phyloP scores from a whole-genome alignment of 2,329 filamentous ascomycete species.

The Aureobasidium pullulans region DNA sequence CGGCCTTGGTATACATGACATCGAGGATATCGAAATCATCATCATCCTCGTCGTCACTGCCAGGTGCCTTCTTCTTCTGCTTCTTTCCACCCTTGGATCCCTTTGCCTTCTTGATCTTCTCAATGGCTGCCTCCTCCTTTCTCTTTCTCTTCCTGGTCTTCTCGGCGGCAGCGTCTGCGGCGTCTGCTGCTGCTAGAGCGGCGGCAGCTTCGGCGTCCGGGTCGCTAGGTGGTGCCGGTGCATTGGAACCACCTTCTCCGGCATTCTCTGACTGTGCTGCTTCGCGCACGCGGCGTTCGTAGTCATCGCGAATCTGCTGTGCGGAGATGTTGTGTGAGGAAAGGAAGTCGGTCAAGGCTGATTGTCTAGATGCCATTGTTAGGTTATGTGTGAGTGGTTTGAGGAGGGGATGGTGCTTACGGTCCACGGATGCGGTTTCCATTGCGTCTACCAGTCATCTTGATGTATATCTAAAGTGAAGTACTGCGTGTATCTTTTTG shows the following conservation, averaged over 20 bases:
- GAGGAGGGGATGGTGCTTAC: conserved; percentile 27
- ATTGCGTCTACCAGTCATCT: conserved; percentile 29
- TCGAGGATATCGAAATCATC: conserved; percentile 41
- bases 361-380: conserved; percentile 38
- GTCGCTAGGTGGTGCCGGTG: conserved; percentile 25
- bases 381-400: conserved; percentile 9
- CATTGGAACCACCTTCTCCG: conserved; percentile 29
- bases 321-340: conserved; percentile 64
- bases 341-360: conserved; percentile 58
- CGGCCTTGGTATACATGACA: conserved; percentile 49
- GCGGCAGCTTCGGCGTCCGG: conserved; percentile 26
- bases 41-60: conserved; percentile 38
- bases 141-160: conserved; percentile 51
- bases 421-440: conserved; percentile 49
- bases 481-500: background rate
- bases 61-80: conserved; percentile 35
- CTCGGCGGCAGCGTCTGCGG: conserved; percentile 29
- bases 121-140: conserved; percentile 36
- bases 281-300: conserved; percentile 46
- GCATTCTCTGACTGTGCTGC: conserved; percentile 34
- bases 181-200: conserved; percentile 33
- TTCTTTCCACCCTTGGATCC: conserved; percentile 46
- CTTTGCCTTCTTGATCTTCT: conserved; percentile 32
- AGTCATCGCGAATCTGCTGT: conserved; percentile 53
- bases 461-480: background rate